These are phyloP conservation scores for Adiantum capillusveneris DNA, from an alignment of 75 land plant genomes.

Conservation along the genomic window DNA sequence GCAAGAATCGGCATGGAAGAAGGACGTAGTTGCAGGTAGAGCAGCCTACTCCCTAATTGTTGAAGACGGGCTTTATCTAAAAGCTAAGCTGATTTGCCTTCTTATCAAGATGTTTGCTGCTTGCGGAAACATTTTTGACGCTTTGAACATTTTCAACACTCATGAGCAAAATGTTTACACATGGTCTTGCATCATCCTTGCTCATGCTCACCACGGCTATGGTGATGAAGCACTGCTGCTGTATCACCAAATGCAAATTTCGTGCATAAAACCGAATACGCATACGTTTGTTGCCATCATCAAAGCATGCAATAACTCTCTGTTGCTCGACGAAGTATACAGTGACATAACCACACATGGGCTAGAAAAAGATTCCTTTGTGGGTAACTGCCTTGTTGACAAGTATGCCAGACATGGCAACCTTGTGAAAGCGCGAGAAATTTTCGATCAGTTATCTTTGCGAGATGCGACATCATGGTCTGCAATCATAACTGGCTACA, in stretches of 20 bases:
- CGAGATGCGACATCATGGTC: not conserved
- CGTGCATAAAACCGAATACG: constrained; percentile 13
- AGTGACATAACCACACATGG: constrained; percentile 5
- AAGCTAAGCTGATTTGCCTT: not conserved
- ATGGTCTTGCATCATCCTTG: not conserved
- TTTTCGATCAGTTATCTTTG: not conserved
- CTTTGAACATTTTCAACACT: not conserved
- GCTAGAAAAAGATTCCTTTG: constrained; percentile 7
- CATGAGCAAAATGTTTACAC: not conserved
- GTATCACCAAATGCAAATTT: constrained; percentile 8
- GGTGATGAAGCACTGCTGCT: constrained; percentile 8
- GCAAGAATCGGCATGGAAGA: not conserved
- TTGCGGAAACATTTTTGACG: not conserved
- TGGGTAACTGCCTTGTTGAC: constrained; percentile 4
- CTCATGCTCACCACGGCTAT: constrained; percentile 5
- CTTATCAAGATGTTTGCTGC: not conserved
- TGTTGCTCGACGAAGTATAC: constrained; percentile 10
- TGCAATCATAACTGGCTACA: not conserved
- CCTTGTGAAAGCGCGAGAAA: not conserved
- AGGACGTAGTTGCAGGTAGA: constrained; percentile 1
- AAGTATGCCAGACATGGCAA: constrained; percentile 1
- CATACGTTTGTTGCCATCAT: constrained; percentile 15
- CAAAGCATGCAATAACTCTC: constrained; percentile 2
- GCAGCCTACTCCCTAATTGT: not conserved
- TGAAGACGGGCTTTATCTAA: not conserved